phyloP scores from a whole-genome alignment of 768 basidiomycete genomes.

The Coprinopsis sp. region DNA sequence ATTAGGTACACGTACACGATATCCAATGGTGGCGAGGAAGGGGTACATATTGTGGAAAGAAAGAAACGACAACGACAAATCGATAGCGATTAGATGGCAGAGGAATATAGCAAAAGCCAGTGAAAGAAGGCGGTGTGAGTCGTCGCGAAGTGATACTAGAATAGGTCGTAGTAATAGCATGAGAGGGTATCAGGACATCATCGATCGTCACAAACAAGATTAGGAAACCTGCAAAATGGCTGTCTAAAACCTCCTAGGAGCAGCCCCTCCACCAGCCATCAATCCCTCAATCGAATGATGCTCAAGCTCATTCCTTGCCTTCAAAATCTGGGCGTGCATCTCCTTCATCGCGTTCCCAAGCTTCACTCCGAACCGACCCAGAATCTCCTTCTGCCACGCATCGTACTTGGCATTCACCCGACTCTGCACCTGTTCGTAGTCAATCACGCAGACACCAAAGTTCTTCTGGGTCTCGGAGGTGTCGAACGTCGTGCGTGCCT shows the following conservation, averaged over 20 bases:
- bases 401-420: constrained; percentile 99
- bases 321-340: constrained; percentile 88
- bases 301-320: constrained; percentile 93
- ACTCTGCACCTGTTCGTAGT: constrained; percentile 97
- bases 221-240: too few relatives aligned
- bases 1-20: too few relatives aligned
- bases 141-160: too few relatives aligned
- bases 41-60: too few relatives aligned
- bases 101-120: too few relatives aligned
- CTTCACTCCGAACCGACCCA: constrained; percentile 88
- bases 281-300: constrained; percentile 94
- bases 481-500: constrained; percentile 93
- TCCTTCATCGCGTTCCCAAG: constrained; percentile 96
- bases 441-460: constrained; percentile 91
- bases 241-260: constrained; percentile 48
- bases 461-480: constrained; percentile 89
- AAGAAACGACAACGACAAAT: too few relatives aligned
- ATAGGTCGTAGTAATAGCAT: too few relatives aligned
- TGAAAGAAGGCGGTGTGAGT: too few relatives aligned
- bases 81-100: too few relatives aligned
- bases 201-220: too few relatives aligned
- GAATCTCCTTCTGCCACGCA: constrained; percentile 93
- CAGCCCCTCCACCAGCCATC: constrained; percentile 57
- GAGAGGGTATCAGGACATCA: too few relatives aligned
- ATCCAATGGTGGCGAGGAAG: too few relatives aligned